Evolutionary conservation across 495 filamentous ascomycete species (phyloP).

Genomic region (Penicillium verhagenii): DNA sequence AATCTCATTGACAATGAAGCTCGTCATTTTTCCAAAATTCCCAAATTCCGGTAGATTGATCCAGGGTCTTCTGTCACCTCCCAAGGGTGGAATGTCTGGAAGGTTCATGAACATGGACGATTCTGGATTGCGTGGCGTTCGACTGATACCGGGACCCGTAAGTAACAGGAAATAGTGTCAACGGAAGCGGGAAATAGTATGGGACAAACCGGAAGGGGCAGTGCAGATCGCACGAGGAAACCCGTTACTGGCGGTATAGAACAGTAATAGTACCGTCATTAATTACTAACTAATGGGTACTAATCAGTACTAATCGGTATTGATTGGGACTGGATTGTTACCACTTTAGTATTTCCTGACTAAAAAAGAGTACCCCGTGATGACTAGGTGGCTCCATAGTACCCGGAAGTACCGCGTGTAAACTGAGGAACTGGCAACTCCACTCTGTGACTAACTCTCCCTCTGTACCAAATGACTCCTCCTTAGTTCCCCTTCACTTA

Average conservation of each 20-base stretch:
- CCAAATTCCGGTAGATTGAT: not conserved
- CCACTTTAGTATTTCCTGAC: no score
- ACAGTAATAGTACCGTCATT: slow-evolving; percentile 1
- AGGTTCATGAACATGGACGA: slow-evolving; percentile 28
- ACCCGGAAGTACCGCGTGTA: not conserved
- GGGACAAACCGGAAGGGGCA: not conserved
- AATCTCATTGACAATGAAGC: not conserved
- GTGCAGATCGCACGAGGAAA: slow-evolving; percentile 6
- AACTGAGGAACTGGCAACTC: not conserved
- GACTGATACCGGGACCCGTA: not conserved
- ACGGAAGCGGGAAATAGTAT: slow-evolving; percentile 1
- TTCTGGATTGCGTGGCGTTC: slow-evolving; percentile 2
- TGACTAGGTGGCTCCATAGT: not conserved
- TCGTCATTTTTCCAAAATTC: no score
- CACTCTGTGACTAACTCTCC: not conserved
- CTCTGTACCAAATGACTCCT: slow-evolving; percentile 5
- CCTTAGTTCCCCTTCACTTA: not conserved
- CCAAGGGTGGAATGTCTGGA: slow-evolving; percentile 27
- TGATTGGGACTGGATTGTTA: no score
- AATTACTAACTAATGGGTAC: no score
- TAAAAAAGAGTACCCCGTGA: not conserved
- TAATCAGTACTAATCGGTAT: no score
- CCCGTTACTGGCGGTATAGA: not conserved
- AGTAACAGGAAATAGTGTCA: not conserved
- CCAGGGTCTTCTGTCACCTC: not conserved